Evolutionary conservation across 2,329 filamentous ascomycete genomes (phyloP).

Genomic region (Xylaria arbuscula): DNA sequence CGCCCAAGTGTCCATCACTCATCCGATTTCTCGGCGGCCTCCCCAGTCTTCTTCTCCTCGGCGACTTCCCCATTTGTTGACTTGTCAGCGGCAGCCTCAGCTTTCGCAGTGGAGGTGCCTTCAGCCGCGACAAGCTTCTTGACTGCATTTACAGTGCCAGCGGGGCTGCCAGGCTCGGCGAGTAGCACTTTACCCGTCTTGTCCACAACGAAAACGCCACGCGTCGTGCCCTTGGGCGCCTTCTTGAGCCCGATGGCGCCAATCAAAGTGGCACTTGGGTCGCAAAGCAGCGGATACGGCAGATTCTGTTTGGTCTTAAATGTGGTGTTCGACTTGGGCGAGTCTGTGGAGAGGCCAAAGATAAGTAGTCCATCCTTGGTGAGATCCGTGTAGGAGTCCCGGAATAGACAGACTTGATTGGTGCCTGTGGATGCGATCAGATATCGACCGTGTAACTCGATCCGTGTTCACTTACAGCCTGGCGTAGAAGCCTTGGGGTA

Average conservation of each 20-base stretch:
- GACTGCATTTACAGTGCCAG: constrained; percentile 80
- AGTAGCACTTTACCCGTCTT: constrained; percentile 84
- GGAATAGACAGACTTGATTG: constrained; percentile 91
- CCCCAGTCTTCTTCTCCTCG: constrained; percentile 61
- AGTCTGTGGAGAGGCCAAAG: constrained; percentile 90
- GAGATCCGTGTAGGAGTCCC: constrained; percentile 82
- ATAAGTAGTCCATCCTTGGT: constrained; percentile 84
- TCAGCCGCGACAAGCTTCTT: constrained; percentile 72
- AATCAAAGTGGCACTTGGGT: constrained; percentile 79
- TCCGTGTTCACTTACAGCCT: constrained; percentile 75
- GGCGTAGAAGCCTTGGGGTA: constrained; percentile 96
- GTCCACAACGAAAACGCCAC: constrained; percentile 88
- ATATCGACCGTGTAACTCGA: constrained; percentile 13
- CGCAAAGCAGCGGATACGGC: constrained; percentile 88
- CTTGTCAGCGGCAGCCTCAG: constrained; percentile 42
- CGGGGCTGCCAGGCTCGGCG: constrained; percentile 79
- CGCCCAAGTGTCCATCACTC: constrained; percentile 25
- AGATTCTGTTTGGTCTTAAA: constrained; percentile 94
- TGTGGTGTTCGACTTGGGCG: constrained; percentile 88
- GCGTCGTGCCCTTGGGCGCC: constrained; percentile 78
- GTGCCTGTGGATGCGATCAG: constrained; percentile 71
- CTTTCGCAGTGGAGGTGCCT: constrained; percentile 44
- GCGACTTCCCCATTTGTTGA: constrained; percentile 45
- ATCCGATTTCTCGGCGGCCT: constrained; percentile 38
- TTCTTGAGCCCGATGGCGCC: constrained; percentile 91